Base-by-base conservation (phyloP, 2,329 filamentous ascomycete genomes). In the Fusarium odoratissimum region DNA sequence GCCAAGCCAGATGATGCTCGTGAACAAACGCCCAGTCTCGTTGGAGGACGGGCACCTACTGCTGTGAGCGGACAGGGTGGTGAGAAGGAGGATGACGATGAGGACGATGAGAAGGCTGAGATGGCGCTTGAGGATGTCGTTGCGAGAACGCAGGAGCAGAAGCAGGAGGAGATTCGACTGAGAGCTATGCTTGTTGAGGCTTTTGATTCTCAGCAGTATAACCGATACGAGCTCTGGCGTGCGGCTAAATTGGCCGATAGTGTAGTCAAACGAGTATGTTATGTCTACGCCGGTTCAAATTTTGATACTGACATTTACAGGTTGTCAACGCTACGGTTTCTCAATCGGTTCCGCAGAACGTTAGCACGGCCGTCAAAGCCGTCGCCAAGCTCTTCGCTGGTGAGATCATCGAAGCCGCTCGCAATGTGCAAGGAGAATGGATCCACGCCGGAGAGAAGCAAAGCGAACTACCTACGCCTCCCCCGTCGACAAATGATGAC, bases 261-360 rank as follows among this genome's bases (percentile, higher is more conserved):
- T 11, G 90, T 91, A 23, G 91, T 95, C 64, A 89, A 92, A 78
- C 87, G 91, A 77, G 90, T 91, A 83, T 64, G 87, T 80, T 17
- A 31, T 30, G 8, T 35, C 5, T 23, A 52, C 40, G 17, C 25
- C 2, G 28, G 1, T 3, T 6, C 13, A 28, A 38, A 10, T 54
- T 3, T 25, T 35, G 8, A 35, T 54, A 58, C 73, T 76, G 21
- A 77, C 55, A 33, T 40, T 33, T 21, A 45, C 67, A 91, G 87
- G 89, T 95, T 68, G 91, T 94, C 79, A 95, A 95, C 77, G 92
- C 93, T 65, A 94, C 93, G 4, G 91, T 95, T 13, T 94, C 92
- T 1, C 93, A 95, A 79, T 94, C 92, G 4, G 93, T 94, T 0
- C 92, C 92, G 0, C 86, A 89, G 25, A 92, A 89, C 75, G 91